phyloP scores from a whole-genome alignment of 306 rosid genomes.

The Begonia masoniana region DNA sequence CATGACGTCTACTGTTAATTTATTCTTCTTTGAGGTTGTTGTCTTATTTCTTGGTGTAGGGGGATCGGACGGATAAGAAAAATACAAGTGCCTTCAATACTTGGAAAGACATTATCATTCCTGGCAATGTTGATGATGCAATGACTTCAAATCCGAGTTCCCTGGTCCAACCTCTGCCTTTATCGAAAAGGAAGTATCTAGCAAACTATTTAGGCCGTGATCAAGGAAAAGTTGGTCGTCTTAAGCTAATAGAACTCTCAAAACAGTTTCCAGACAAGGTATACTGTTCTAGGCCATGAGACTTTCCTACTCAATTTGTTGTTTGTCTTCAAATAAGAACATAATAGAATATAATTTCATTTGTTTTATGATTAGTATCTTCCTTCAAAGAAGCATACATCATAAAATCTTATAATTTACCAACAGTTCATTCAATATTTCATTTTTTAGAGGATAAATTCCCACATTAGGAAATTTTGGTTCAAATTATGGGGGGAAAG shows the following conservation, averaged over 20 bases:
- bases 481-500: too few species aligned
- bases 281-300: constrained; percentile 9
- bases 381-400: too few species aligned
- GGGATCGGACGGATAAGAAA: constrained; percentile 94
- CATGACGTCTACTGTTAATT: not conserved
- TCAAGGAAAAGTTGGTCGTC: constrained; percentile 88
- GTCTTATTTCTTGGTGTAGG: constrained; percentile 40
- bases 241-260: constrained; percentile 67
- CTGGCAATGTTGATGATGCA: constrained; percentile 82
- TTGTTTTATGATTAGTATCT: too few species aligned
- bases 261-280: constrained; percentile 84
- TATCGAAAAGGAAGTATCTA: constrained; percentile 65
- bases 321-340: too few species aligned
- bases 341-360: too few species aligned
- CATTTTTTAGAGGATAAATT: too few species aligned
- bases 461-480: too few species aligned
- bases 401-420: too few species aligned
- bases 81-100: constrained; percentile 81
- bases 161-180: constrained; percentile 57
- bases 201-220: constrained; percentile 96
- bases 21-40: constrained; percentile 6
- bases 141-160: constrained; percentile 43
- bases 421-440: too few species aligned
- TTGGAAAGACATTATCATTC: constrained; percentile 94
- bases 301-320: not conserved